phyloP scores from a whole-genome alignment of 1,139 yeast genomes.

The Suhomyces guaymorum region DNA sequence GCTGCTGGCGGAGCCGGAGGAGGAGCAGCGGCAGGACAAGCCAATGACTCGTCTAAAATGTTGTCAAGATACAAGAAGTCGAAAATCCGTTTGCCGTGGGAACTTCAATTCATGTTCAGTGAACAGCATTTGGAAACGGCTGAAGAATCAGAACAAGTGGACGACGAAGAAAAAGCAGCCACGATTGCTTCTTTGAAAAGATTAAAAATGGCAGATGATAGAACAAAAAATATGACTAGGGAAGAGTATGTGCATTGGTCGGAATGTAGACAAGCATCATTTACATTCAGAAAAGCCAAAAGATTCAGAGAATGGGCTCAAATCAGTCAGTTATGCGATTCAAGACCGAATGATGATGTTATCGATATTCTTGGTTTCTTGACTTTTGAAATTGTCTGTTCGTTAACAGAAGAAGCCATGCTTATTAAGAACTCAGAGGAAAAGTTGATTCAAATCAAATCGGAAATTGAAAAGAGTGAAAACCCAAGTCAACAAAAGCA shows the following conservation, averaged over 20 bases:
- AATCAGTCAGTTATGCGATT: constrained; percentile 76
- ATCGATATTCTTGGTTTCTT: constrained; percentile 92
- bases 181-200: constrained; percentile 84
- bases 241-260: constrained; percentile 99
- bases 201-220: constrained; percentile 88
- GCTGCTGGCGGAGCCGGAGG: constrained; percentile 38
- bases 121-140: constrained; percentile 86
- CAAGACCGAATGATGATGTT: constrained; percentile 94
- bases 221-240: constrained; percentile 90
- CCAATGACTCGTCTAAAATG: constrained; percentile 56
- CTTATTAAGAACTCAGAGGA: constrained; percentile 74
- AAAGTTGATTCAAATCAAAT: constrained; percentile 34
- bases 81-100: constrained; percentile 92
- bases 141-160: constrained; percentile 77
- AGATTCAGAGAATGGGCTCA: constrained; percentile 97
- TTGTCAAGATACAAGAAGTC: constrained; percentile 72
- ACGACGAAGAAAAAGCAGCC: constrained; percentile 88
- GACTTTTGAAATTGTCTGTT: constrained; percentile 95
- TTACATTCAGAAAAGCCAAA: constrained; percentile 89
- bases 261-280: constrained; percentile 96
- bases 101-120: constrained; percentile 85
- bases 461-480: constrained; percentile 32
- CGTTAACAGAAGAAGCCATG: constrained; percentile 89
- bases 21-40: constrained; percentile 30
- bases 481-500: constrained; percentile 20